A percentile compares a stretch with the other conserved stretches of the same genome.
Conservation (phyloP, 495 filamentous ascomycete genomes). For the Ascodesmis nigricans region DNA sequence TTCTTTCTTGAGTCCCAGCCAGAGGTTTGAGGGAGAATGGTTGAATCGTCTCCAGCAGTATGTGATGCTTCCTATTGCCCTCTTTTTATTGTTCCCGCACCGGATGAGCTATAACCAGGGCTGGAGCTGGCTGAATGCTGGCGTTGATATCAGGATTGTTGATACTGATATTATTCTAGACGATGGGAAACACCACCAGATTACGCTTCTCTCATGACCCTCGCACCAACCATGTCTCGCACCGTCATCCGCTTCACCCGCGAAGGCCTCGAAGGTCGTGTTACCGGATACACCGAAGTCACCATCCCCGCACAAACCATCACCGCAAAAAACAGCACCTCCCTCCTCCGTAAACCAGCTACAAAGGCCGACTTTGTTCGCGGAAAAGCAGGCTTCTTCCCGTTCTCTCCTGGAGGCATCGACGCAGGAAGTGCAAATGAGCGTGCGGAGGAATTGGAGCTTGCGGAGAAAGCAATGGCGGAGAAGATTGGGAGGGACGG, state of each 20-base stretch:
- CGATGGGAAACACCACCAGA: slow-evolving; percentile 67
- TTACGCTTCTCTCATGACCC: slow-evolving; percentile 54
- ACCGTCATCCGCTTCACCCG: slow-evolving; percentile 80
- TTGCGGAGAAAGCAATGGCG: slow-evolving; percentile 10
- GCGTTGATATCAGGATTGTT: too few relatives aligned
- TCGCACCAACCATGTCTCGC: slow-evolving; percentile 77
- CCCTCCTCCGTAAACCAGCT: slow-evolving; percentile 67
- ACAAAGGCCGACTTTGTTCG: slow-evolving; percentile 77
- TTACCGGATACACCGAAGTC: slow-evolving; percentile 86
- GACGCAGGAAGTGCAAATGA: slow-evolving; percentile 55
- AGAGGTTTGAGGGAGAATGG: slow-evolving; percentile 59
- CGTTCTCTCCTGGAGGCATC: slow-evolving; percentile 79
- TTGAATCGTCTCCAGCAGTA: slow-evolving; percentile 68
- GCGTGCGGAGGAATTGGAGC: slow-evolving; percentile 18
- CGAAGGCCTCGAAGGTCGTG: slow-evolving; percentile 78
- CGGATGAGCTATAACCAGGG: too few relatives aligned
- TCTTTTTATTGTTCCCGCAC: too few relatives aligned
- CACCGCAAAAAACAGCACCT: slow-evolving; percentile 92
- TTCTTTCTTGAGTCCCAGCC: slow-evolving; percentile 57
- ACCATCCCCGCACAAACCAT: slow-evolving; percentile 77
- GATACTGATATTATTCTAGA: slow-evolving; percentile 12
- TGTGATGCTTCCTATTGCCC: slow-evolving; percentile 4
- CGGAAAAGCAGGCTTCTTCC: slow-evolving; percentile 88
- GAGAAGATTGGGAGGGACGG: slow-evolving; percentile 38
- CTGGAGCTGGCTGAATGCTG: too few relatives aligned